Conservation (phyloP, 108 stramenopile species). For the Ochromonas danica region DNA sequence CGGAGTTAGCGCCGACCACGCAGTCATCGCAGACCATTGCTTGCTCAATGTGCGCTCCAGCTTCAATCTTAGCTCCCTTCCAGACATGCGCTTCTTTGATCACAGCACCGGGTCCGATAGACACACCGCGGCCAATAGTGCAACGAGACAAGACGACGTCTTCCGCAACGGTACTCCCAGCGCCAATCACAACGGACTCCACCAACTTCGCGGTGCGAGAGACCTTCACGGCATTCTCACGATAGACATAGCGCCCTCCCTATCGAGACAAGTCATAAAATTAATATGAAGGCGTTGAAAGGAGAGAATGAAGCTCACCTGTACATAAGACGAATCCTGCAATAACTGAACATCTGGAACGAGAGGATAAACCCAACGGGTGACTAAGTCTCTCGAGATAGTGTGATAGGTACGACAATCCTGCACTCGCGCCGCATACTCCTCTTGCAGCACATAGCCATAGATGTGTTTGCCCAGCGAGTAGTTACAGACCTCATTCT, state of each 20-base stretch:
- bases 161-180: not conserved
- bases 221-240: slow-evolving; percentile 13
- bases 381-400: slow-evolving; percentile 19
- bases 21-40: not conserved
- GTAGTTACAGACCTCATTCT: slow-evolving; percentile 84
- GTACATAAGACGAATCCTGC: slow-evolving; percentile 18
- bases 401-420: slow-evolving; percentile 29
- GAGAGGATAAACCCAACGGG: slow-evolving; percentile 32
- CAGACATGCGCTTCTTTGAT: slow-evolving; percentile 22
- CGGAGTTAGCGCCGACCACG: not conserved
- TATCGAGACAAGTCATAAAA: too few species aligned
- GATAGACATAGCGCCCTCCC: not conserved
- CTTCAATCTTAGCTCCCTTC: not conserved
- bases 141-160: not conserved
- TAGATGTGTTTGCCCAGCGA: slow-evolving; percentile 86
- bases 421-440: slow-evolving; percentile 31
- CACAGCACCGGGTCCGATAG: not conserved
- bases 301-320: too few species aligned
- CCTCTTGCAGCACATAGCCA: slow-evolving; percentile 66
- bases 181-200: slow-evolving; percentile 20
- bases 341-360: slow-evolving; percentile 29
- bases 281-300: too few species aligned
- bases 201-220: slow-evolving; percentile 1
- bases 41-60: not conserved
- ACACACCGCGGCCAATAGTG: not conserved